Evolutionary conservation across 192 early-diverging fungal species (phyloP).

Genomic region (Coemansia sp.): DNA sequence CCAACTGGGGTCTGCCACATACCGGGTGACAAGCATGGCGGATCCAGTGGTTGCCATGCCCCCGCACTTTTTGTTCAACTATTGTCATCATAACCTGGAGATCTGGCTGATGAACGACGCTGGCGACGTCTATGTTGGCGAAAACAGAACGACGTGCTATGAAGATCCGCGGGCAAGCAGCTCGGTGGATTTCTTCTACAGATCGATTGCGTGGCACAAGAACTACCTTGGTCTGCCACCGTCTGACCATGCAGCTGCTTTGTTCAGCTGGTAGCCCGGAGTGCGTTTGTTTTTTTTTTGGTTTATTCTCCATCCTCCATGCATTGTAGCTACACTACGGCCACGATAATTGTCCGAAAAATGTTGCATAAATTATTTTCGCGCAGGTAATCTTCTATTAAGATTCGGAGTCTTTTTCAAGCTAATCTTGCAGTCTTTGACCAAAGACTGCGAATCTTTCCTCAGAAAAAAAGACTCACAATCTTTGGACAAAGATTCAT

Average conservation of each 20-base stretch:
- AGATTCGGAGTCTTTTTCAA: no score
- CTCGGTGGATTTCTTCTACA: conserved; percentile 36
- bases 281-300: no score
- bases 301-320: background rate
- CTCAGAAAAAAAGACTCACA: no score
- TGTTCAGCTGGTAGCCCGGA: conserved; percentile 39
- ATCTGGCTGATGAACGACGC: conserved; percentile 38
- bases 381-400: no score
- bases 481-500: no score
- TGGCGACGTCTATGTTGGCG: conserved; percentile 40
- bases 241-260: conserved; percentile 36
- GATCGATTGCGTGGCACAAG: conserved; percentile 44
- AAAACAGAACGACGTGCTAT: conserved; percentile 21
- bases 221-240: conserved; percentile 49
- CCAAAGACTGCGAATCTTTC: no score
- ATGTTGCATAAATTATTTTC: no score
- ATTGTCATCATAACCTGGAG: conserved; percentile 43
- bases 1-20: conserved; percentile 30
- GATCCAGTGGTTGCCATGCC: conserved; percentile 49
- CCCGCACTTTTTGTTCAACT: conserved; percentile 35
- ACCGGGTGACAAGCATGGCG: conserved; percentile 32
- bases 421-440: no score
- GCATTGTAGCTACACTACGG: no score
- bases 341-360: no score
- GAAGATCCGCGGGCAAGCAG: conserved; percentile 45